Evolutionary conservation across 352 stramenopile genomes (phyloP), one percentile per base, ranked within the genome.

Genomic region (Blastocystis sp.): DNA sequence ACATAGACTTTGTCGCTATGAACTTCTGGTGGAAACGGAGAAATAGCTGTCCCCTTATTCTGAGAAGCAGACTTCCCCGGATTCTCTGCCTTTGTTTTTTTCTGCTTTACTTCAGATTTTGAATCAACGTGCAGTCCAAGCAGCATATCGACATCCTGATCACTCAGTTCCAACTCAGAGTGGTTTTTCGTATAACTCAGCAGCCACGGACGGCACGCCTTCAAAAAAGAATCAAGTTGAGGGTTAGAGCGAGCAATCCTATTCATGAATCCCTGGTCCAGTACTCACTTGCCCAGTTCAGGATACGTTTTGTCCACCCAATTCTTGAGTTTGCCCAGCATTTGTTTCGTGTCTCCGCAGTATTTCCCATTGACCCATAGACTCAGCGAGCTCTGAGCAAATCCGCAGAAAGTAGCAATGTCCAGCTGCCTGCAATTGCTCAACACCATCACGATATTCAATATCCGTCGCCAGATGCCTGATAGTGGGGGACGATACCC

Each of bases 291-390:
- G 4, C 73, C 73, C 34, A 85, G 55, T 24, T 85, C 73, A 8
- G 73, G 73, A 65, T 89, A 89, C 4, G 63, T 79, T 41, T 55
- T 63, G 8, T 66, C 64, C 26, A 89, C 66, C 78, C 78, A 89
- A 13, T 89, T 11, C 34, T 76, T 73, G 20, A 89, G 55, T 34
- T 89, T 89, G 24, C n/a, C 34, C 13, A 89, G 47, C 24, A 89
- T n/a, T 47, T 62, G 30, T 20, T 69, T 55, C 20, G 78, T 89
- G 47, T 89, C 78, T 20, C 78, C 78, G 20, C 37, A 55, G 64
- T 79, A 89, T 39, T 89, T 89, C n/a, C 78, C 78, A 55, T 89
- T 89, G 37, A 89, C 66, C 78, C 78, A 89, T 2, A 89, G 64
- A 76, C 63, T 79, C 6, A 89, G 78, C 55, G 37, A 64, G 53